These are phyloP conservation scores for Podila clonocystis DNA, from an alignment of 192 early-diverging fungal species.

Conservation along the genomic window DNA sequence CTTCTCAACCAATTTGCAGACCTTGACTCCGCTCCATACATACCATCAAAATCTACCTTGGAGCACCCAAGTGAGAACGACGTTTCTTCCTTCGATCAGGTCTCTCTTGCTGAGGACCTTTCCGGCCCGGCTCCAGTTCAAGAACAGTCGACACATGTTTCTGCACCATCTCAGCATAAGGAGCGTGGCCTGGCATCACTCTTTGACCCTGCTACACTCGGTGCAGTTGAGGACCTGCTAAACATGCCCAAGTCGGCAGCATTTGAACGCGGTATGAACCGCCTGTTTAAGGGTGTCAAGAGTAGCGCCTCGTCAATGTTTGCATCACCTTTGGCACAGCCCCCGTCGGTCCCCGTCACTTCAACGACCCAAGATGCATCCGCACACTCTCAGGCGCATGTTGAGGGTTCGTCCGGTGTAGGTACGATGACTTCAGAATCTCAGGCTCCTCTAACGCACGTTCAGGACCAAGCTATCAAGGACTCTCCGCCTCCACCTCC, in stretches of 20 bases:
- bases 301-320: slow-evolving; percentile 41
- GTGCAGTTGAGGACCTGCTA: slow-evolving; percentile 39
- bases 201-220: slow-evolving; percentile 30
- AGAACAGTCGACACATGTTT: background rate
- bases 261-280: slow-evolving; percentile 39
- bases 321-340: slow-evolving; percentile 12
- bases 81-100: slow-evolving; percentile 25
- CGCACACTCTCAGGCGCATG: background rate
- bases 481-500: too few relatives aligned
- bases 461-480: too few relatives aligned
- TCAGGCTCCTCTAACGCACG: too few relatives aligned
- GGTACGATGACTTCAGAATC: too few relatives aligned
- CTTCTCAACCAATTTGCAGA: background rate
- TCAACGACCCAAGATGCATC: background rate
- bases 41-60: background rate
- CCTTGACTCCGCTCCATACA: background rate
- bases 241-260: slow-evolving; percentile 50
- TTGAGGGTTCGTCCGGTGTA: too few relatives aligned
- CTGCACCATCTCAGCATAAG: background rate
- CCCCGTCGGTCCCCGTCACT: background rate
- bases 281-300: slow-evolving; percentile 45
- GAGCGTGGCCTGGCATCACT: slow-evolving; percentile 33
- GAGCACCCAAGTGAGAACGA: slow-evolving; percentile 3
- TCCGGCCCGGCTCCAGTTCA: background rate
- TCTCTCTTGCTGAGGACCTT: slow-evolving; percentile 29